Conservation (phyloP, 495 filamentous ascomycete species). For the Penicillium diatomitis region DNA sequence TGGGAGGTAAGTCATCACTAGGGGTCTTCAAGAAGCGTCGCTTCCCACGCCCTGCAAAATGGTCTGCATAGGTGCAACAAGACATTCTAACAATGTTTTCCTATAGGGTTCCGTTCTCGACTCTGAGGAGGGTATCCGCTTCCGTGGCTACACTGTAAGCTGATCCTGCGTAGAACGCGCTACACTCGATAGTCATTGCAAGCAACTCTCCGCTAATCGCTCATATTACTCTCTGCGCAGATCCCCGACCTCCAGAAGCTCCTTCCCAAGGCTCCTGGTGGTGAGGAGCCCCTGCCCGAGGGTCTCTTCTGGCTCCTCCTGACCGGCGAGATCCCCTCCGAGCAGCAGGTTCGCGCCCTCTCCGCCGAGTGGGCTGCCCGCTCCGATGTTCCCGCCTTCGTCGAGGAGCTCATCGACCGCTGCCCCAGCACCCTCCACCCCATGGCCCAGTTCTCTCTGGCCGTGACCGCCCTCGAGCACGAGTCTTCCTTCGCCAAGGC, state of each 20-base stretch:
- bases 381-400: conserved; percentile 88
- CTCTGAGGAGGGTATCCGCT: conserved; percentile 97
- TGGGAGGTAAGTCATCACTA: conserved; percentile 60
- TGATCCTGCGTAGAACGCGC: neutral
- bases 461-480: conserved; percentile 95
- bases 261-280: conserved; percentile 91
- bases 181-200: too few relatives aligned
- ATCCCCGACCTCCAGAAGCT: conserved; percentile 97
- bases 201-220: too few relatives aligned
- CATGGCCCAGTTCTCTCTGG: conserved; percentile 98
- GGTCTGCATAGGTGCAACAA: neutral
- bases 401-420: conserved; percentile 98
- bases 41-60: too few relatives aligned
- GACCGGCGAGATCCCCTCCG: conserved; percentile 91
- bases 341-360: conserved; percentile 94
- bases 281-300: conserved; percentile 93
- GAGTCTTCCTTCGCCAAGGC: conserved; percentile 96
- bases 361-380: conserved; percentile 98
- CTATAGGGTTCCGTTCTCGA: conserved; percentile 86
- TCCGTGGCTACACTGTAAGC: conserved; percentile 84
- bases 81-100: neutral
- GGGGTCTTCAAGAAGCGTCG: too few relatives aligned
- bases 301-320: conserved; percentile 99
- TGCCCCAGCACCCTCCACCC: conserved; percentile 97
- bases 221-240: conserved; percentile 19